Percentiles rank a stretch among this genome's conserved stretches.
phyloP scores from a whole-genome alignment of 371 early-diverging fungal genomes.

The Sporodiniella umbellata region DNA sequence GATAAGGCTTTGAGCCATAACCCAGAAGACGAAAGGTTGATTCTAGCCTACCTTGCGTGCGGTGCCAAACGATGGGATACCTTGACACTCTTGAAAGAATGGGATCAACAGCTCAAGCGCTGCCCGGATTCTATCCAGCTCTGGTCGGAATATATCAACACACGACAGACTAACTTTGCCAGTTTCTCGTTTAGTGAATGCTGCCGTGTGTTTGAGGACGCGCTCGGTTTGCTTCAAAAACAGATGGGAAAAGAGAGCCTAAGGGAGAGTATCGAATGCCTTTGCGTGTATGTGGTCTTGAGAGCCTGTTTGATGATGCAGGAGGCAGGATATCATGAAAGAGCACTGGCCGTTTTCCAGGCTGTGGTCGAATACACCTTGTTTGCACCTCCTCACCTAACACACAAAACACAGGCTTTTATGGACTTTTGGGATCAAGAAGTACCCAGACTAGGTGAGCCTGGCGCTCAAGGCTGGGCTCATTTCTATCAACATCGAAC shows the following conservation, averaged over 20 bases:
- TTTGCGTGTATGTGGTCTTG: slow-evolving; percentile 62
- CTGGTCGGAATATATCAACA: slow-evolving; percentile 78
- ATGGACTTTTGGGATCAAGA: slow-evolving; percentile 80
- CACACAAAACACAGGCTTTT: slow-evolving; percentile 55
- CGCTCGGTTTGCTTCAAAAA: slow-evolving; percentile 39
- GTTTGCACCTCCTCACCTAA: slow-evolving; percentile 37
- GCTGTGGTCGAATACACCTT: slow-evolving; percentile 72
- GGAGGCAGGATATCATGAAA: slow-evolving; percentile 72
- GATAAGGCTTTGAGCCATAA: slow-evolving; percentile 68
- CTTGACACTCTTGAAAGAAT: slow-evolving; percentile 58
- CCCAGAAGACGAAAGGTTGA: slow-evolving; percentile 56
- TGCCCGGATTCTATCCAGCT: slow-evolving; percentile 48
- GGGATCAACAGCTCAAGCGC: slow-evolving; percentile 63
- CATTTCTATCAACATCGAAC: slow-evolving; percentile 21
- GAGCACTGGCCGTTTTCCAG: slow-evolving; percentile 65
- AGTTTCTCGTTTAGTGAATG: slow-evolving; percentile 66
- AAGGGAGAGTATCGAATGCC: slow-evolving; percentile 49
- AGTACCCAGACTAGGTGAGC: slow-evolving; percentile 73
- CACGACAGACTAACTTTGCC: slow-evolving; percentile 68
- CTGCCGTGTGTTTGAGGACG: slow-evolving; percentile 63
- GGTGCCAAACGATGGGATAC: slow-evolving; percentile 65
- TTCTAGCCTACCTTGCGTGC: slow-evolving; percentile 58
- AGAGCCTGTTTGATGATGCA: slow-evolving; percentile 63
- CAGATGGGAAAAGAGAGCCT: slow-evolving; percentile 17
- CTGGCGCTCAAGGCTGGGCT: slow-evolving; percentile 63